Evolutionary conservation across 805 yeast genomes (phyloP), one percentile per base, ranked within the genome.

Genomic region (Yarrowia sp.): DNA sequence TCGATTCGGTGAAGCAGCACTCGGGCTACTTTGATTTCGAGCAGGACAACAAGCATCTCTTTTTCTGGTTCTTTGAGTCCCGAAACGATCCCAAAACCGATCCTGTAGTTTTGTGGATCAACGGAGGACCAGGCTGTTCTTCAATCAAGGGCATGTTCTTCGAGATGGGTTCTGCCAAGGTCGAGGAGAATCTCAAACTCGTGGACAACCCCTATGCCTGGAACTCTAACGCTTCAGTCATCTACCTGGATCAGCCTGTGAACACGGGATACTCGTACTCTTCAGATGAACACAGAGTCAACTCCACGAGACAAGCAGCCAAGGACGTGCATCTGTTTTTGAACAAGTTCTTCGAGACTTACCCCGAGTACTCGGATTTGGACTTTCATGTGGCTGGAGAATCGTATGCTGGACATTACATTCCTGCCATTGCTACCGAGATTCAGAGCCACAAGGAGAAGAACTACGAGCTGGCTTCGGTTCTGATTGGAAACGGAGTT

Each of bases 81-180:
- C 86, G 97, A 81, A 88, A 88, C 75, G 92, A 91, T 77, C 98
- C 98, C 3, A 79, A 78, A 66, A 90, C 82, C 66, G 98, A 94
- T 78, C 98, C 98, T 1, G 84, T 92, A 19, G 84, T 94, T 66
- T 82, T 94, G 72, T 92, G 97, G 98, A 82, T 93, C 74, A 93
- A 93, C 77, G 98, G 98, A 72, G 97, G 98, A 5, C 98, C 98
- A 45, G 98, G 98, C 9, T 93, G 98, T 77, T 91, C 97, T 0
- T 91, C 97, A 0, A 80, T 92, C 76, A 91, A 96, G 46, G 98
- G 98, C 8, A 81, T 93, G 70, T 86, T 94, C 74, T 92, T 93
- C 75, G 98, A 94, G 78, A 83, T 92, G 76, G 98, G 98, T 38
- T 97, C 98, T 8, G 85, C 97, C 0, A 83, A 88, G 12, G 86